Base-by-base conservation (phyloP, 2,329 filamentous ascomycete genomes). In the Colletotrichum gigasporum region DNA sequence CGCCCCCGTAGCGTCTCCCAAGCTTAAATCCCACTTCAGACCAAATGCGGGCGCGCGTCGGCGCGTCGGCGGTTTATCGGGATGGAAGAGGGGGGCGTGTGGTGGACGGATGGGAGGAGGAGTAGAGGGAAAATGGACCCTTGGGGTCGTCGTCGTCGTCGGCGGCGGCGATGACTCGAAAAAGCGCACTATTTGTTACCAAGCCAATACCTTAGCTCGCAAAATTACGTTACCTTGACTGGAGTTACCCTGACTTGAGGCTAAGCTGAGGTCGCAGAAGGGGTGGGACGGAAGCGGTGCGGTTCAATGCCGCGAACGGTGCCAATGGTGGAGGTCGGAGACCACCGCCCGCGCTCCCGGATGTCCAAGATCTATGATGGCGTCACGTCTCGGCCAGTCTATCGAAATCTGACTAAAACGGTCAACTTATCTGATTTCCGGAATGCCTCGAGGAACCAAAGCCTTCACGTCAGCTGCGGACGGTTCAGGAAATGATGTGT, bases 1-100 rank as follows among this genome's bases (percentile, higher is more conserved):
- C 12, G n/a, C n/a, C 20, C n/a, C 5, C 26, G 6, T 12, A 22
- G 1, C n/a, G 4, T n/a, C 16, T 4, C 26, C 11, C 10, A 26
- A 61, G 34, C 14, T 32, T 55, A 20, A 47, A 56, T 24, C 22
- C 47, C 9, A 51, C 35, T 26, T 59, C 47, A 39, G 47, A 39
- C 47, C 41, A 37, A 56, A 47, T 24, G 53, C 53, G 53, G 53
- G 53, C 41, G 53, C 41, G 18, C n/a, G n/a, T n/a, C n/a, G 18
- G 20, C 5, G 7, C 14, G 32, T 26, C 10, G 39, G 50, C 34
- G 18, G 39, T n/a, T 18, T 18, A n/a, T n/a, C n/a, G n/a, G n/a
- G n/a, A n/a, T n/a, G n/a, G n/a, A n/a, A 24, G 18, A 24, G 26
- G 26, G 45, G 9, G 45, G 24, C 30, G 45, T 11, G 26, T n/a